Base-by-base conservation (phyloP, 1,284 basidiomycete species). In the Ceratobasidium sp. region DNA sequence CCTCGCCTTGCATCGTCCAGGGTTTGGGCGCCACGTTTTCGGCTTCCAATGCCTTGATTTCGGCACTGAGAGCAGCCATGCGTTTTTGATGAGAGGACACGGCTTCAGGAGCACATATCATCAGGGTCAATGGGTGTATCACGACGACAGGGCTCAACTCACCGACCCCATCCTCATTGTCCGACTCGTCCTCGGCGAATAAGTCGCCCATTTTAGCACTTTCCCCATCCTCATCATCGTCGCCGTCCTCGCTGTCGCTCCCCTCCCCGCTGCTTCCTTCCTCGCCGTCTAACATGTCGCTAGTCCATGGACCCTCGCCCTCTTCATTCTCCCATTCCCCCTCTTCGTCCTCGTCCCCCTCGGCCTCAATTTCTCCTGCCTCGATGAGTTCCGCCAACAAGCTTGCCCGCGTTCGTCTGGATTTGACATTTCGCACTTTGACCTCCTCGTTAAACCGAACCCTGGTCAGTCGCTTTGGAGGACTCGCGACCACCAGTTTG, bases 1-100 rank as follows among this genome's bases (percentile, higher is more conserved):
- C 93, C 80, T 99, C 97, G 53, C 97, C 96, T 82, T 93, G 86
- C 38, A 98, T 83, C 5, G 90, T 90, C 97, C 97, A 99, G 73
- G 88, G 86, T 76, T 92, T 92, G 65, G 85, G 81, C 2, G 82
- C 84, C 47, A 92, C 84, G 75, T 91, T 93, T 75, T 90, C 86
- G 0, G 84, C 79, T 76, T 93, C 91, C 22, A 93, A 79, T 17
- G 84, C 77, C 27, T 82, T 75, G 27, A 98, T 96, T 77, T 93
- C 86, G 68, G 86, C 83, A 49, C 80, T 82, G 15, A 93, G 78
- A 1, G 82, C 80, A 2, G 83, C 80, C 80, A 87, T 81, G 32
- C 88, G 85, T 73, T 82, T 86, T 77, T 92, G 84, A 73, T 91
- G 83, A 1, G 86, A 84, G 1, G 91, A 86, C 60, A 85, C 17